These are phyloP conservation scores for Blastocystis sp. DNA, from an alignment of 352 stramenopile genomes.

Conservation along the genomic window DNA sequence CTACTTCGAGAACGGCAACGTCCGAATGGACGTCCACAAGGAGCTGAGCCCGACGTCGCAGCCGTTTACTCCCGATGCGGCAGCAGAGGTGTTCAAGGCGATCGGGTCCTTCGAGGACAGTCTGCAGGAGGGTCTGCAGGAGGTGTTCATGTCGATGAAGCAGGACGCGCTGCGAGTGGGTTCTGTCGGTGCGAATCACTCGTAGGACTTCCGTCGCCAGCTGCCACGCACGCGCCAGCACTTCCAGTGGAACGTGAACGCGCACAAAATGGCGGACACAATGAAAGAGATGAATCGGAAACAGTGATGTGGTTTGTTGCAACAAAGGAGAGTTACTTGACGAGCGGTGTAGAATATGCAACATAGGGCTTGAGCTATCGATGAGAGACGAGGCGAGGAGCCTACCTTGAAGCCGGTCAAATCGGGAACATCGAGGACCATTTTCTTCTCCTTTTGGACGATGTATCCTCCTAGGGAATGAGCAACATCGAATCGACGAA, in stretches of 20 bases:
- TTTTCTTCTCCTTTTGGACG: conserved; percentile 53
- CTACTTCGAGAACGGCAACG: conserved; percentile 72
- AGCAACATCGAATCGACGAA: background rate
- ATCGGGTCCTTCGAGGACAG: conserved; percentile 51
- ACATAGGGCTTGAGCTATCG: conserved; percentile 71
- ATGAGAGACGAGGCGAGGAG: background rate
- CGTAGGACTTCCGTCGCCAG: conserved; percentile 52
- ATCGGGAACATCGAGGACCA: conserved; percentile 73
- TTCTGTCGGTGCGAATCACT: background rate
- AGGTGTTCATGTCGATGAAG: conserved; percentile 52
- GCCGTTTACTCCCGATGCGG: background rate
- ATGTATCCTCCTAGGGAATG: conserved; percentile 52
- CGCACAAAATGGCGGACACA: conserved; percentile 65
- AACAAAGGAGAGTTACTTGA: conserved; percentile 51
- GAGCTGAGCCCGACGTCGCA: conserved; percentile 26
- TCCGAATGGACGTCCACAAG: conserved; percentile 50
- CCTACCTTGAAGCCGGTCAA: conserved; percentile 70
- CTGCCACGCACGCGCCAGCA: conserved; percentile 59
- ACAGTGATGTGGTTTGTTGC: background rate
- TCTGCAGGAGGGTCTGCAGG: conserved; percentile 38
- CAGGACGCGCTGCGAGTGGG: conserved; percentile 44
- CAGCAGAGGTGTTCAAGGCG: background rate
- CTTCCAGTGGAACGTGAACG: conserved; percentile 70
- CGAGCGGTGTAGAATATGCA: conserved; percentile 51
- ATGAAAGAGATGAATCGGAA: conserved; percentile 46